These are phyloP conservation scores for Eucalyptus paniculata DNA, from an alignment of 345 rosid species.

Conservation along the genomic window DNA sequence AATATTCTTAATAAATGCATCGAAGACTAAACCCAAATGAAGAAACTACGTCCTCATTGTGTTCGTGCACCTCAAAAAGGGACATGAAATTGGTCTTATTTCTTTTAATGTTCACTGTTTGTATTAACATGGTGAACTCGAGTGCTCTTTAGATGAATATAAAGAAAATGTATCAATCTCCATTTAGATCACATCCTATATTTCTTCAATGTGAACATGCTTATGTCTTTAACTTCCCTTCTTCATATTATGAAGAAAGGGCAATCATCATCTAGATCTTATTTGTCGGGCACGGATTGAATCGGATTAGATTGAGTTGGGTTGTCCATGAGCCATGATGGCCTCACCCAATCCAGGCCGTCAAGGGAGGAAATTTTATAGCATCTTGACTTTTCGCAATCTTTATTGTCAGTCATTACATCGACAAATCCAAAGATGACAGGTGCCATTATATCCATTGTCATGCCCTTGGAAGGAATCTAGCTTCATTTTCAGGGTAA, in stretches of 20 bases:
- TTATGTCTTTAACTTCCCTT: not conserved
- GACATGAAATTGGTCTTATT: not conserved
- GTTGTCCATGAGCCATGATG: not conserved
- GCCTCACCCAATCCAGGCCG: not conserved
- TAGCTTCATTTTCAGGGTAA: not conserved
- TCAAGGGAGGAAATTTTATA: not conserved
- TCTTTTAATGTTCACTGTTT: not conserved
- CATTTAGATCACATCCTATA: not conserved
- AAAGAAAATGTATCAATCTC: not conserved
- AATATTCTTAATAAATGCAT: not conserved
- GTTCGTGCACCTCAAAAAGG: not conserved
- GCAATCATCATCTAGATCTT: not conserved
- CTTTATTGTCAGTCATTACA: no score
- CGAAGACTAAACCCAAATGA: not conserved
- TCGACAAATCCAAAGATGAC: not conserved
- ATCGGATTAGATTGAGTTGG: accelerated
- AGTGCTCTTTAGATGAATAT: not conserved
- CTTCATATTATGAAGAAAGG: not conserved
- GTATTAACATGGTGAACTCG: accelerated
- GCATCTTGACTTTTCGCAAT: not conserved
- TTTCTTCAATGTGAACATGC: not conserved
- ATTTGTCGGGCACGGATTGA: not conserved
- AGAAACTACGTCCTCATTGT: not conserved
- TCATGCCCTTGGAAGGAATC: not conserved
- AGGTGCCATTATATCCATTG: not conserved